Evolutionary conservation across 768 basidiomycete species (phyloP).

Genomic region (Rhizopogon vinicolor): DNA sequence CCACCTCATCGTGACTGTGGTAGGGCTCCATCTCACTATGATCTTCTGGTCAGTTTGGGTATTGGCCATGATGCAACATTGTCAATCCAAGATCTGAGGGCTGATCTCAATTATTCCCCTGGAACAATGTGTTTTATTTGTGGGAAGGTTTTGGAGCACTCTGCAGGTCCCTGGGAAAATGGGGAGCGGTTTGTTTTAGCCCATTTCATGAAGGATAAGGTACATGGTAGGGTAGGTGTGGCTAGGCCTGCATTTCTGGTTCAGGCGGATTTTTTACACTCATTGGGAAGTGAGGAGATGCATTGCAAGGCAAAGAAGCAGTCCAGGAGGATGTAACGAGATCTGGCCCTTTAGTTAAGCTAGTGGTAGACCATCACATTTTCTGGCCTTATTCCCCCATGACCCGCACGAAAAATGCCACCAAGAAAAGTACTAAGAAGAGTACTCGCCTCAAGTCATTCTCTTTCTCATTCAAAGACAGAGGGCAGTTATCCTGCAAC

Average conservation of each 20-base stretch:
- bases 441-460: background rate
- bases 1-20: background rate
- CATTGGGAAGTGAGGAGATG: background rate
- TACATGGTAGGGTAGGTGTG: background rate
- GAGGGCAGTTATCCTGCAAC: background rate
- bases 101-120: background rate
- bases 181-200: background rate
- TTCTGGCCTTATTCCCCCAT: background rate
- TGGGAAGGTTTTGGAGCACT: background rate
- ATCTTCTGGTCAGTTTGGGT: constrained; percentile 7
- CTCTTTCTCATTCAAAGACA: background rate
- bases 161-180: background rate
- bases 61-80: background rate
- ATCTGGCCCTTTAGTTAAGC: no score
- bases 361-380: no score
- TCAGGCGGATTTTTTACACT: background rate
- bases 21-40: background rate
- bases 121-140: background rate
- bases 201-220: constrained; percentile 1
- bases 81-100: background rate
- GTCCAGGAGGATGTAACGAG: background rate
- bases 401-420: background rate
- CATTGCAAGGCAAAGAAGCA: background rate
- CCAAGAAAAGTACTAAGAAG: no score
- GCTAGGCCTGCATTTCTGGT: background rate